phyloP scores from a whole-genome alignment of 345 rosid genomes.

The Citrus reticulata region DNA sequence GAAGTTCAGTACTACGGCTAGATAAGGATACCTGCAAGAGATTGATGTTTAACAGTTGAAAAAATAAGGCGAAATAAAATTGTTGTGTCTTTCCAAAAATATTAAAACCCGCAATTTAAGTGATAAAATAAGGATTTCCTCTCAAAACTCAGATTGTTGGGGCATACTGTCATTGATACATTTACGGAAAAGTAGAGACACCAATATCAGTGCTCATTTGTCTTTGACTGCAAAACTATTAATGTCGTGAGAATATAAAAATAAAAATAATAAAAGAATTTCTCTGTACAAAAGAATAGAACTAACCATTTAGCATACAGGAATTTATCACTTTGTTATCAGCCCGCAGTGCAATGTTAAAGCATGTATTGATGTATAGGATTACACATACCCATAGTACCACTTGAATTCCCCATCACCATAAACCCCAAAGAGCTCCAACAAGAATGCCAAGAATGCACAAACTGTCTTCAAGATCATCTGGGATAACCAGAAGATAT shows the following conservation, averaged over 20 bases:
- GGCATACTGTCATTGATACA: neutral
- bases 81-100: neutral
- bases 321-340: neutral
- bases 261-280: neutral
- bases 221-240: neutral
- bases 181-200: neutral
- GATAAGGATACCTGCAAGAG: conserved; percentile 70
- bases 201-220: too few species aligned
- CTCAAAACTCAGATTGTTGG: neutral
- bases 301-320: neutral
- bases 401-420: conserved; percentile 89
- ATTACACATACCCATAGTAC: conserved; percentile 64
- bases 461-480: conserved; percentile 89
- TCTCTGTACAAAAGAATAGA: neutral
- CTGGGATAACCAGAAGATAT: conserved; percentile 32
- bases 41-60: neutral
- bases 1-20: conserved; percentile 71
- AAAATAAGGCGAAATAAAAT: neutral
- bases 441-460: conserved; percentile 63
- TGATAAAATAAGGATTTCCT: neutral
- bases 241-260: neutral
- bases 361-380: neutral
- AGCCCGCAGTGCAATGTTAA: neutral
- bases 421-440: conserved; percentile 68
- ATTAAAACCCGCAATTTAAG: neutral